Conservation (phyloP, 768 basidiomycete genomes). For the Lyophyllum semitale region DNA sequence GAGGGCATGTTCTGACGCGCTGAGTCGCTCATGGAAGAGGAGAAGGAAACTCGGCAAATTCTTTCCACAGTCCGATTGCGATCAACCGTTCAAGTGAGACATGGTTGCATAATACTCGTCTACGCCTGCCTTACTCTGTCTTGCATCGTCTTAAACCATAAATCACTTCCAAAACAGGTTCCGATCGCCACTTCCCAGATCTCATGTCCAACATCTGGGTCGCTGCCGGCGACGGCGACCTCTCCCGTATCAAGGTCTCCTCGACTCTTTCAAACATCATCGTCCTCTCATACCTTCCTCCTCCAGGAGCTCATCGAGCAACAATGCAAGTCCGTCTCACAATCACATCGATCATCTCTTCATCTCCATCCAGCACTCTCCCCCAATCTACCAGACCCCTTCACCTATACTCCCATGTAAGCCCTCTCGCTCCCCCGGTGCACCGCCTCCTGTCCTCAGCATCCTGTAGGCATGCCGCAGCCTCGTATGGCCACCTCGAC, state of each 20-base stretch:
- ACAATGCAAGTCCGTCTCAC: constrained; percentile 46
- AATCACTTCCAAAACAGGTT: neutral
- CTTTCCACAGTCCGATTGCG: neutral
- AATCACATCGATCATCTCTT: constrained; percentile 30
- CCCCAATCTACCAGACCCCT: constrained; percentile 69
- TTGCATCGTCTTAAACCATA: too few species aligned
- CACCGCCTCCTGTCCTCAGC: constrained; percentile 1
- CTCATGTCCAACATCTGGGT: constrained; percentile 78
- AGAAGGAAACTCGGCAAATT: neutral
- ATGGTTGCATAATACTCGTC: neutral
- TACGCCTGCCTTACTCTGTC: too few species aligned
- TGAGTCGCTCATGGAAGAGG: constrained; percentile 21
- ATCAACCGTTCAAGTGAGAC: constrained; percentile 13
- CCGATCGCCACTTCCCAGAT: constrained; percentile 1
- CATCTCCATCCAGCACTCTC: constrained; percentile 54
- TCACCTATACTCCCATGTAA: constrained; percentile 84
- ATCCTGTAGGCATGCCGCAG: constrained; percentile 79
- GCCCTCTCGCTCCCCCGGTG: constrained; percentile 18
- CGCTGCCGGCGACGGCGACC: constrained; percentile 88
- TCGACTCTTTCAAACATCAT: too few species aligned
- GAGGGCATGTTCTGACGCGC: constrained; percentile 9
- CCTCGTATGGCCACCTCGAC: constrained; percentile 83
- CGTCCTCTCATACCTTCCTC: constrained; percentile 17
- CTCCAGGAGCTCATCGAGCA: constrained; percentile 61
- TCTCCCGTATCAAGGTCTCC: constrained; percentile 74